A percentile compares a stretch with the other conserved stretches of the same genome.
phyloP scores from a whole-genome alignment of 176 grass and related monocot species.

The Bonia amplexicaulis region DNA sequence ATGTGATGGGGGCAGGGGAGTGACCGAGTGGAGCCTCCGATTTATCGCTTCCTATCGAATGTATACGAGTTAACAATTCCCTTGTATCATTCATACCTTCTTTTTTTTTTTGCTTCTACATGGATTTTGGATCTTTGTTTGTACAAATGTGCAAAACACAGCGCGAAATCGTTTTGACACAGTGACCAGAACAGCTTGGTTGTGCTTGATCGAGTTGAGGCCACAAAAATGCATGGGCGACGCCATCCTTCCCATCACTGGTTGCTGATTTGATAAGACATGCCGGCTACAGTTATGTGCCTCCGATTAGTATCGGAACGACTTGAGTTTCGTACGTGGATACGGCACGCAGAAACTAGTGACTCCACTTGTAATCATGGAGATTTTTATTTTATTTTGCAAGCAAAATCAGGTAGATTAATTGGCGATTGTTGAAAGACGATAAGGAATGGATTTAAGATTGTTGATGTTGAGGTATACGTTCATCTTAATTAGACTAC shows the following conservation, averaged over 20 bases:
- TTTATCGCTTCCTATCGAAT: too few species aligned
- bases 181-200: background rate
- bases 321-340: background rate
- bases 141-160: background rate
- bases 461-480: background rate
- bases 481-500: background rate
- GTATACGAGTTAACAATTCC: too few species aligned
- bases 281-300: background rate
- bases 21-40: too few species aligned
- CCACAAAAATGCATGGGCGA: slow-evolving; percentile 23
- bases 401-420: background rate
- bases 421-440: background rate
- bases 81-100: background rate
- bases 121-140: background rate
- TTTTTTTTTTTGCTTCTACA: background rate
- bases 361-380: background rate
- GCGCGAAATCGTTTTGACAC: background rate
- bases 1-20: too few species aligned
- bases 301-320: background rate
- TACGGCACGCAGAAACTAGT: background rate
- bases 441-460: background rate
- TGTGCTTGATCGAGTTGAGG: background rate
- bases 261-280: slow-evolving; percentile 13
- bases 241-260: background rate
- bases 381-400: background rate